Percentiles rank a stretch among this genome's conserved stretches.
These are phyloP conservation scores for Leccinum arenicola DNA, from an alignment of 768 basidiomycete species.

Conservation along the genomic window DNA sequence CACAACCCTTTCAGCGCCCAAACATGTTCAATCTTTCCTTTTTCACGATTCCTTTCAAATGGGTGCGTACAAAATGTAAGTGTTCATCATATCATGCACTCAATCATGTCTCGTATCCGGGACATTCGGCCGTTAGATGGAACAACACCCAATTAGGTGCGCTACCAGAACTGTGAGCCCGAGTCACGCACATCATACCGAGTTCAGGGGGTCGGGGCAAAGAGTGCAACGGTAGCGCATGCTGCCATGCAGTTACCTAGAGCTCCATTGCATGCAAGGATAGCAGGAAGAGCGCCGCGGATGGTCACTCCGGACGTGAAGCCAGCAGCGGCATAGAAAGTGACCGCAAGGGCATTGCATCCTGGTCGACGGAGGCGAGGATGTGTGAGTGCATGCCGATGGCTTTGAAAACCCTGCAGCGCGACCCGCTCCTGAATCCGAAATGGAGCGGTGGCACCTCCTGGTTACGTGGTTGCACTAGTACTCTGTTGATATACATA, in stretches of 20 bases:
- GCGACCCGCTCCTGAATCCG: too few species aligned
- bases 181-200: neutral
- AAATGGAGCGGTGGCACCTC: too few species aligned
- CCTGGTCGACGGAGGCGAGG: conserved; percentile 10
- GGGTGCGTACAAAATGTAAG: too few species aligned
- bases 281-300: conserved; percentile 16
- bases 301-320: conserved; percentile 24
- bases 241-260: conserved; percentile 9
- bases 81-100: too few species aligned
- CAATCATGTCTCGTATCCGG: neutral
- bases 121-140: neutral
- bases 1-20: too few species aligned
- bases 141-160: neutral
- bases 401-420: too few species aligned
- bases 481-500: too few species aligned
- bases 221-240: conserved; percentile 11
- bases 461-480: too few species aligned
- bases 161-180: neutral
- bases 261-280: conserved; percentile 21
- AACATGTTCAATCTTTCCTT: too few species aligned
- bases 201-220: conserved; percentile 22
- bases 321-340: conserved; percentile 26
- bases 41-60: neutral
- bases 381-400: neutral
- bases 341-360: conserved; percentile 20